Base-by-base conservation (phyloP, 129 eudicot species). In the Cynara cardunculus region DNA sequence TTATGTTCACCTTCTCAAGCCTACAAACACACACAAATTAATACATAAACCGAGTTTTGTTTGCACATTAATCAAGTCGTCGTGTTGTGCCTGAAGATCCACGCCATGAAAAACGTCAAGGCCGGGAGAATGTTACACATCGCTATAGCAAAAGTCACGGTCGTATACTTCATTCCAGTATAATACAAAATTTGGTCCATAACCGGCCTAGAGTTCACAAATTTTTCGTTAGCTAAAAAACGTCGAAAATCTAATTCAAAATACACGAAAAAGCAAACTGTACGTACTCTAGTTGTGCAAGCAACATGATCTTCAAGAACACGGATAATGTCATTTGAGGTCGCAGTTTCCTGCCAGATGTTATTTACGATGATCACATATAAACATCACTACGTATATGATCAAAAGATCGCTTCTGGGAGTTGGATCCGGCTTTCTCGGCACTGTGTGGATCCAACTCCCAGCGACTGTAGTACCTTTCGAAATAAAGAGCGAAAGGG, bases 61-160 rank as follows among this genome's bases (percentile, higher is more conserved):
- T 81, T 11, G 79, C 71, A 37, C 26, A 19, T 73, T 62, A 16
- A 37, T 22, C 59, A 6, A 31, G 22, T 61, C 31, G 18, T 39
- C 32, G 4, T 56, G 34, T 28, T 69, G 67, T 75, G 86, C 92
- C 92, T 86, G 59, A 86, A 79, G 44, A 89, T 82, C 92, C 88
- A 89, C 24, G 96, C 92, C 87, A 91, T 80, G 70, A 91, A 21
- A 74, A 91, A 91, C 13, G 93, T 91, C 26, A 91, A 67, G 82
- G 93, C 93, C 0, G 96, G 96, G 78, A 91, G 87, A 71, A 89
- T 73, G 83, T 91, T 91, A 77, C 87, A 78, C 91, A 91, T 89
- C 1, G 96, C 91, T 53, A 85, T 35, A 3, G 93, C 83, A 11
- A 87, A 89, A 22, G 93, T 91, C 5, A 92, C 87, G 8, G 96